A percentile compares a stretch with the other conserved stretches of the same genome.
Evolutionary conservation across 306 rosid species (phyloP).

Genomic region (Begonia loranthoides): DNA sequence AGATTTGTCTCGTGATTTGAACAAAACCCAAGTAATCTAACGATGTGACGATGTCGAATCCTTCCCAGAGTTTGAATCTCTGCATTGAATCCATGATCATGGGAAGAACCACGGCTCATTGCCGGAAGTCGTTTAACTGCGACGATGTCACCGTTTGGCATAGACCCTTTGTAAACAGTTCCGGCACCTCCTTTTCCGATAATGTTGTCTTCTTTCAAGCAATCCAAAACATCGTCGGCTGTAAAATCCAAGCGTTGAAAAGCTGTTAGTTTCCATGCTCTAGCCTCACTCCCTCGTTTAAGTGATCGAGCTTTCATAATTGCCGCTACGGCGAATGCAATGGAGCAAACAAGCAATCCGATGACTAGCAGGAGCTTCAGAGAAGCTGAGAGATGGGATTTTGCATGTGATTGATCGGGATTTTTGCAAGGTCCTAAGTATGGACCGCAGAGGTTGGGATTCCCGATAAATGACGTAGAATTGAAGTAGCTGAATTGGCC

Average conservation of each 20-base stretch:
- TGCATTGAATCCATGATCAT: constrained; percentile 95
- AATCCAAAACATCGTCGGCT: constrained; percentile 79
- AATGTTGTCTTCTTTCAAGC: constrained; percentile 79
- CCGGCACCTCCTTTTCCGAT: constrained; percentile 99
- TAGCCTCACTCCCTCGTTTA: constrained; percentile 71
- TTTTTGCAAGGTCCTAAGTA: constrained; percentile 79
- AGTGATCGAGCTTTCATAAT: constrained; percentile 75
- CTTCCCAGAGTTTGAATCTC: constrained; percentile 93
- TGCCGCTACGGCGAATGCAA: constrained; percentile 61
- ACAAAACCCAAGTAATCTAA: constrained; percentile 76
- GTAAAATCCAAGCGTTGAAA: constrained; percentile 89
- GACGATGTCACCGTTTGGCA: constrained; percentile 61
- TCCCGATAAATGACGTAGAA: constrained; percentile 79
- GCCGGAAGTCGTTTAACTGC: constrained; percentile 90
- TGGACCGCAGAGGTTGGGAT: constrained; percentile 79
- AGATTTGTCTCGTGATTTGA: constrained; percentile 94
- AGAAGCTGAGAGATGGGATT: constrained; percentile 59
- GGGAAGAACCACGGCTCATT: constrained; percentile 87
- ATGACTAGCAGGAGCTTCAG: constrained; percentile 64
- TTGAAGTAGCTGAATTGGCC: constrained; percentile 97
- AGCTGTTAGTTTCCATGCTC: constrained; percentile 83
- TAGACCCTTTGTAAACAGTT: constrained; percentile 80
- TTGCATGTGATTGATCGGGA: constrained; percentile 35
- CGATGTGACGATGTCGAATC: constrained; percentile 90
- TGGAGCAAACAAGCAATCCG: constrained; percentile 69